Base-by-base conservation (phyloP, 1,139 yeast genomes). In the Nematodospora anomalae region DNA sequence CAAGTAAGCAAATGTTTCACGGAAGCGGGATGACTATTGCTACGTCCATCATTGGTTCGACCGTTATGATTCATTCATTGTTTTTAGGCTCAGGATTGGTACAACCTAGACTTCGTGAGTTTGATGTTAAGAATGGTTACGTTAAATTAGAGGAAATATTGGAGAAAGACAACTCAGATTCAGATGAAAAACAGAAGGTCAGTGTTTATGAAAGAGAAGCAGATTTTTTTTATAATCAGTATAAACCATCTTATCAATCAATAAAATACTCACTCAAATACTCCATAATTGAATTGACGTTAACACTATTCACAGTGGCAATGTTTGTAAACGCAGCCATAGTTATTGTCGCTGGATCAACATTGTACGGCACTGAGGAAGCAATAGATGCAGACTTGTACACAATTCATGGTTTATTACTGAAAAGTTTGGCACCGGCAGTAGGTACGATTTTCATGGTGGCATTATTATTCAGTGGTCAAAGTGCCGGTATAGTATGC, bases 401-500 rank as follows among this genome's bases (percentile, higher is more conserved):
- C 52, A 72, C 88, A 3, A 82, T 86, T 41, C 80, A 85, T 56
- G 64, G 69, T 26, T 65, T 85, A 51, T 64, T 86, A 25, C 67
- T 77, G 1, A 51, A 56, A 26, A 72, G 75, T 33, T 64, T 86
- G 25, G 78, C 88, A 1, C 87, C 87, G 3, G 80, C 75, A 2
- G 90, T 84, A 1, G 95, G 94, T 21, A 80, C 87, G 0, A 64
- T 85, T 0, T 85, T 86, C 60, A 84, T 84, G 77, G 61, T 84
- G 30, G 92, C 95, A 0, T 64, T 86, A 47, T 62, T 86, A 24
- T 74, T 81, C 47, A 79, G 87, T 41, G 95, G 95, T 7, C 87
- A 83, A 52, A 79, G 87, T 43, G 90, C 95, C 0, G 94, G 94
- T 32, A 80, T 86, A 41, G 90, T 86, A 2, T 86, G 95, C 55